phyloP scores from a whole-genome alignment of 148 eudicot species.

The Chenopodium formosanum region DNA sequence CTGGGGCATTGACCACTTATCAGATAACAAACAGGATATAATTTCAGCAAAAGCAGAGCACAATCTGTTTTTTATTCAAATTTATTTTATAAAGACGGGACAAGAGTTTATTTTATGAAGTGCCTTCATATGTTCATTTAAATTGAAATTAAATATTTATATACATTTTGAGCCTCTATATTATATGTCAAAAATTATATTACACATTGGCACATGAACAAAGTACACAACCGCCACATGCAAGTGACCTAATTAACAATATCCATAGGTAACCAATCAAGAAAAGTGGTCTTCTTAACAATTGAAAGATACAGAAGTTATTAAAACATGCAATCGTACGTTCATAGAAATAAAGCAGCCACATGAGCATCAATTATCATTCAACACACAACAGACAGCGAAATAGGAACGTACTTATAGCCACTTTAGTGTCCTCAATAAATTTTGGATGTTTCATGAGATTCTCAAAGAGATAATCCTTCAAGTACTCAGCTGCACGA shows the following conservation, averaged over 20 bases:
- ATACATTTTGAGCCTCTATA: too few relatives aligned
- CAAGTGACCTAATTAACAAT: neutral
- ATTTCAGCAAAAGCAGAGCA: neutral
- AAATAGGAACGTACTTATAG: constrained; percentile 68
- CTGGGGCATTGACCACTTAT: constrained; percentile 40
- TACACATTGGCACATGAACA: neutral
- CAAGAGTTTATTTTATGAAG: neutral
- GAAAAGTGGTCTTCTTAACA: neutral
- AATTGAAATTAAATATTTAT: neutral
- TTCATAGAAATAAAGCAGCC: neutral
- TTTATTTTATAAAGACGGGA: too few relatives aligned
- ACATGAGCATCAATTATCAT: neutral
- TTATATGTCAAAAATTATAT: neutral
- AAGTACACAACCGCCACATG: neutral
- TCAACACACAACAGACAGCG: neutral
- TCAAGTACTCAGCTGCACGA: constrained; percentile 88
- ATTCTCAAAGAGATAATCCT: constrained; percentile 84
- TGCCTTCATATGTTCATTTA: neutral
- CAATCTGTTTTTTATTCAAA: too few relatives aligned
- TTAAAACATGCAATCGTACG: neutral
- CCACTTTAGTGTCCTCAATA: constrained; percentile 65
- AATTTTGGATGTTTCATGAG: constrained; percentile 83
- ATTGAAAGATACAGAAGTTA: neutral
- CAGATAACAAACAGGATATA: constrained; percentile 9
- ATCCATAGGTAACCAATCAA: neutral